A percentile compares a stretch with the other conserved stretches of the same genome.
Evolutionary conservation across 257 asterid genomes (phyloP).

Genomic region (Solanum ossicruentum): DNA sequence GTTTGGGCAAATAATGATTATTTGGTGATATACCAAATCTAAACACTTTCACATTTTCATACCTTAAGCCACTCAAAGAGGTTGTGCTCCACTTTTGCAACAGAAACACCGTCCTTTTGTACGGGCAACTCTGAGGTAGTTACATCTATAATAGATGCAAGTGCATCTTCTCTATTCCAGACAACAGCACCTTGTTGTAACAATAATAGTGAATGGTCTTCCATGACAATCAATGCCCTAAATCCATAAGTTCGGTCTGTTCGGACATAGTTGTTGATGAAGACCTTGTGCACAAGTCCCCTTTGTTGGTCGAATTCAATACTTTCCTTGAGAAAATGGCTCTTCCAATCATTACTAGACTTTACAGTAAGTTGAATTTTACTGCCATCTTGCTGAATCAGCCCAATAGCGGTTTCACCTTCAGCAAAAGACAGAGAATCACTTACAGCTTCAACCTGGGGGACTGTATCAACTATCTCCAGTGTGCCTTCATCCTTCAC

Average conservation of each 20-base stretch:
- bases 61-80: slow-evolving; percentile 98
- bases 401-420: slow-evolving; percentile 62
- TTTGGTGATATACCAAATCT: background rate
- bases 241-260: slow-evolving; percentile 86
- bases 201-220: slow-evolving; percentile 78
- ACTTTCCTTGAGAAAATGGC: slow-evolving; percentile 55
- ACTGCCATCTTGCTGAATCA: slow-evolving; percentile 43
- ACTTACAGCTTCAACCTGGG: slow-evolving; percentile 49
- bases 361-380: slow-evolving; percentile 59
- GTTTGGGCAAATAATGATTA: background rate
- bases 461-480: slow-evolving; percentile 38
- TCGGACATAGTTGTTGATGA: slow-evolving; percentile 69
- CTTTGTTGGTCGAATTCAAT: slow-evolving; percentile 54
- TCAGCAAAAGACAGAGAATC: slow-evolving; percentile 58
- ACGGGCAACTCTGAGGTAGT: slow-evolving; percentile 81
- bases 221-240: slow-evolving; percentile 94
- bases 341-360: slow-evolving; percentile 47
- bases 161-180: slow-evolving; percentile 95
- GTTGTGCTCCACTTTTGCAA: slow-evolving; percentile 88
- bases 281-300: slow-evolving; percentile 73
- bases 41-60: slow-evolving; percentile 1
- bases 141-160: slow-evolving; percentile 86
- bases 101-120: slow-evolving; percentile 85
- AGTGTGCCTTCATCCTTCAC: slow-evolving; percentile 44
- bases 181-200: slow-evolving; percentile 88